phyloP scores from a whole-genome alignment of 257 asterid genomes.

The Solanum medicagineum region DNA sequence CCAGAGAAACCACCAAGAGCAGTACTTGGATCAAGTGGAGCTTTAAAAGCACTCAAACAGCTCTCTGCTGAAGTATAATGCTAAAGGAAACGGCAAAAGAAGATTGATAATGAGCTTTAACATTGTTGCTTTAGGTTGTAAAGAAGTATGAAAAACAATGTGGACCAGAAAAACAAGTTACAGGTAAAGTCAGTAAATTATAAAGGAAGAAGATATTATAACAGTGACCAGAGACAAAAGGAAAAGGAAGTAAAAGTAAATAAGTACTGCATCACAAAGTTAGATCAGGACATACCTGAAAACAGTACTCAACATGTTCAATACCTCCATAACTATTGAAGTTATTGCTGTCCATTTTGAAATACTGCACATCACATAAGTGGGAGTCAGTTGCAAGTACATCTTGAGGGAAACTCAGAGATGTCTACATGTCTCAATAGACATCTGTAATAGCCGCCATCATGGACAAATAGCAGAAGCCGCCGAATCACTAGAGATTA shows the following conservation, averaged over 20 bases:
- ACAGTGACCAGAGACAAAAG: not conserved
- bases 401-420: not conserved
- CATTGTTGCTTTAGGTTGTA: not conserved
- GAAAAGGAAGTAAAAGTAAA: not conserved
- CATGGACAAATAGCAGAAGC: not conserved
- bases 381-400: not conserved
- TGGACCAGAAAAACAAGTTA: not conserved
- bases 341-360: conserved; percentile 81
- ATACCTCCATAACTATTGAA: conserved; percentile 68
- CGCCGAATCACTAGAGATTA: not conserved
- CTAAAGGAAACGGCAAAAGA: conserved; percentile 31
- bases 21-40: conserved; percentile 97
- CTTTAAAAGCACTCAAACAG: conserved; percentile 86
- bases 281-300: conserved; percentile 46
- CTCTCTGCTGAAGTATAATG: conserved; percentile 82
- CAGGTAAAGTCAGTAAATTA: not conserved
- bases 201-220: not conserved
- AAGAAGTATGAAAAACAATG: not conserved
- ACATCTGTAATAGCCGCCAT: not conserved
- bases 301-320: conserved; percentile 76
- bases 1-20: conserved; percentile 95
- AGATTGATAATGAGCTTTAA: not conserved
- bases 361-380: conserved; percentile 44
- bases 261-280: not conserved
- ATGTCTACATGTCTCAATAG: not conserved